These are phyloP conservation scores for Aspergillus pseudotamarii DNA, from an alignment of 2,329 filamentous ascomycete species.

Conservation along the genomic window DNA sequence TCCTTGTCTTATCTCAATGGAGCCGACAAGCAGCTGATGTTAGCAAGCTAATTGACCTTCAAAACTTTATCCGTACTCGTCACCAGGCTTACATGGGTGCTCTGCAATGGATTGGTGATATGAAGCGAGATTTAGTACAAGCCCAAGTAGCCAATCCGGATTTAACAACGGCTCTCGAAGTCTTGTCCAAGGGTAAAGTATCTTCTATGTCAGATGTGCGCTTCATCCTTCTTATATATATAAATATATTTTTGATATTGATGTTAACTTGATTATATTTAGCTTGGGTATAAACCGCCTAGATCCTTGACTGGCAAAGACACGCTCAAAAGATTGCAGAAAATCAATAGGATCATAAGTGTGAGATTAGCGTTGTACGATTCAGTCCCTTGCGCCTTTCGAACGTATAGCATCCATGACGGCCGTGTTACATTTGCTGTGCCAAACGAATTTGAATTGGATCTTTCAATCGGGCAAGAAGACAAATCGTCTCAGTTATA, in stretches of 20 bases:
- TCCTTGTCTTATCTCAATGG: constrained; percentile 89
- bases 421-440: constrained; percentile 91
- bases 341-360: constrained; percentile 81
- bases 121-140: constrained; percentile 72
- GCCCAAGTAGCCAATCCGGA: constrained; percentile 87
- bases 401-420: constrained; percentile 74
- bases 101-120: constrained; percentile 66
- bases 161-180: constrained; percentile 82
- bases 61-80: constrained; percentile 70
- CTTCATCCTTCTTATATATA: constrained; percentile 20
- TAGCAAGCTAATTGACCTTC: constrained; percentile 85
- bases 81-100: constrained; percentile 62
- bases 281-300: constrained; percentile 77
- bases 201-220: constrained; percentile 77
- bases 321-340: constrained; percentile 72
- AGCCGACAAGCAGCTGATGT: constrained; percentile 77
- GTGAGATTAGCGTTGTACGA: constrained; percentile 85
- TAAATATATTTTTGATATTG: background rate
- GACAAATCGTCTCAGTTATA: constrained; percentile 82
- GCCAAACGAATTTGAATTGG: constrained; percentile 83
- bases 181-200: constrained; percentile 76
- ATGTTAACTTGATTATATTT: constrained; percentile 24
- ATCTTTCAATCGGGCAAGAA: constrained; percentile 87
- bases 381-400: constrained; percentile 75
- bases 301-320: constrained; percentile 71